Conservation (phyloP, 208 protist species). For the Leishmania tropica region DNA sequence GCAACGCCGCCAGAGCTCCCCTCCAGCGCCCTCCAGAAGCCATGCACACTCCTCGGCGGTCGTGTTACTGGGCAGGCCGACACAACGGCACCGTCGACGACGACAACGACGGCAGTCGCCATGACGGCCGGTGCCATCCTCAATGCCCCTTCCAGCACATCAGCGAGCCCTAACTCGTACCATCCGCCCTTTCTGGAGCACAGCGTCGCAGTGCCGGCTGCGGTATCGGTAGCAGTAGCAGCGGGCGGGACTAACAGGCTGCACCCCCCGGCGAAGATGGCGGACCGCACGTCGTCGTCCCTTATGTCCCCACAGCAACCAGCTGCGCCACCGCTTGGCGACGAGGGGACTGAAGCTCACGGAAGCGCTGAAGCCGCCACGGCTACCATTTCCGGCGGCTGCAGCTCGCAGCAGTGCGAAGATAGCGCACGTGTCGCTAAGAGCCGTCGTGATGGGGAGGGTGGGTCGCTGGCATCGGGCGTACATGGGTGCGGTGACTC, state of each 20-base stretch:
- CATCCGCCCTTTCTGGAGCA: slow-evolving; percentile 15
- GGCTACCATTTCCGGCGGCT: background rate
- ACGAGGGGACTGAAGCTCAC: background rate
- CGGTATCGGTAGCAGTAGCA: background rate
- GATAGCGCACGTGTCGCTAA: background rate
- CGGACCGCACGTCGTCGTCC: slow-evolving; percentile 1
- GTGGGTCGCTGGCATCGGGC: background rate
- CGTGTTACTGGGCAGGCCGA: background rate
- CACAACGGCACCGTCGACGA: background rate
- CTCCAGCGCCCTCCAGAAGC: background rate
- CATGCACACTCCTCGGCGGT: background rate
- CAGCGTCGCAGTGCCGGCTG: background rate
- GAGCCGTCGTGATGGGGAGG: background rate
- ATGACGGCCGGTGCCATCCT: background rate
- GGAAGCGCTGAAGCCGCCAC: background rate
- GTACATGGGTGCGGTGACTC: background rate
- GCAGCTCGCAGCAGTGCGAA: background rate
- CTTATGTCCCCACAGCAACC: slow-evolving; percentile 11
- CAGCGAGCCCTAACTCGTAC: slow-evolving; percentile 12
- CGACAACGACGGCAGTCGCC: background rate
- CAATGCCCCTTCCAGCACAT: background rate
- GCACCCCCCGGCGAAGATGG: background rate
- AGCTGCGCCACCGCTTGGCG: background rate
- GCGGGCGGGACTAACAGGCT: too few species aligned
- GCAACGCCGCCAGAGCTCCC: background rate